Base-by-base conservation (phyloP, 768 basidiomycete species). In the Tulasnella sp. region DNA sequence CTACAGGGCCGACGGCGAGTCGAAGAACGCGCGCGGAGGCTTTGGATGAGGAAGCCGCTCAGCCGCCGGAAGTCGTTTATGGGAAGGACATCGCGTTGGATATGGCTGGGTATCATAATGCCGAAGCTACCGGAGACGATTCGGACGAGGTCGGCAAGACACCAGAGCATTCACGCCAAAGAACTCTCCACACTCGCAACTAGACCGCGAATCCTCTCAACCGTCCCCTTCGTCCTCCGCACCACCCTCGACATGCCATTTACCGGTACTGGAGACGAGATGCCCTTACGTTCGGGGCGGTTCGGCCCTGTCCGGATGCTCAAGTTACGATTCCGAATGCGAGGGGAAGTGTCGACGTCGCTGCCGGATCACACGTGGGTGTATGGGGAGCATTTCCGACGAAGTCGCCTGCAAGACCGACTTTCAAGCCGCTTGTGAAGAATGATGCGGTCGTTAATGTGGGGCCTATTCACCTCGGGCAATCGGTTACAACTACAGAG, bases 381-480 rank as follows among this genome's bases (percentile, higher is more conserved):
- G 79, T n/a, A n/a, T 96, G 95, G 94, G 94, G 94, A 36, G 90
- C 88, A 25, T 93, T 96, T 80, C 96, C 94, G 37, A 91, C 90
- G 78, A 91, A 89, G 31, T 92, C 93, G 3, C 91, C 91, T 0
- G 83, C 89, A 79, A 87, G 87, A 73, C 78, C 87, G 0, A 84
- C 86, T 14, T 90, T 91, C 80, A 71, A 79, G 38, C 70, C 58
- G 31, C 31, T 67, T 19, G 67, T 45, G 39, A 58, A 54, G 19
- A 71, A 77, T 14, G 78, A 91, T 96, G 78, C 99, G 97, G 0
- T 94, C 92, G 83, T 97, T 97, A 34, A 85, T 99, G 29, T 88
- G 96, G 19, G 81, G 79, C 67, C n/a, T 17, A 64, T 31, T 77
- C 17, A 17, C 36, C 64, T 45, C 39, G 74, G 67, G 45, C 76